These are phyloP conservation scores for Fusarium tricinctum DNA, from an alignment of 2,329 filamentous ascomycete species.

Conservation along the genomic window DNA sequence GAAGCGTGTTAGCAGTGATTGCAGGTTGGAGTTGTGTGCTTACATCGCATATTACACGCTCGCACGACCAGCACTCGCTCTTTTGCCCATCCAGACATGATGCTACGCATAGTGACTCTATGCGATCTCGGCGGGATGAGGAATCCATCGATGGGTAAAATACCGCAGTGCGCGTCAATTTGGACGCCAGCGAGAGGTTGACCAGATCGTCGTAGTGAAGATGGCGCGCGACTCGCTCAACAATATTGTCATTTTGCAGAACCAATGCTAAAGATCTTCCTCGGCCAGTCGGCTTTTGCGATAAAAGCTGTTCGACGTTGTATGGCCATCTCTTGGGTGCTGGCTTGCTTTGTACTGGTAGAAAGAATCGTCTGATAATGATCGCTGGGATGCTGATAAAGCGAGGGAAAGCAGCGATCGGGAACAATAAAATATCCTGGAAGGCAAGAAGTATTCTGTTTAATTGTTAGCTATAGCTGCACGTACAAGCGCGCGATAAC, in stretches of 20 bases:
- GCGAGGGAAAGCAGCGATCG: constrained; percentile 7
- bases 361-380: constrained; percentile 1
- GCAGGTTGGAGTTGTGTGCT: not conserved
- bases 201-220: constrained; percentile 26
- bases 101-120: constrained; percentile 11
- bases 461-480: too few species aligned
- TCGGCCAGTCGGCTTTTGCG: fast-evolving
- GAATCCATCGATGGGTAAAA: constrained; percentile 2
- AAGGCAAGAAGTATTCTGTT: constrained; percentile 3
- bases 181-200: constrained; percentile 19
- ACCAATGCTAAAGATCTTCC: not conserved
- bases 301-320: not conserved
- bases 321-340: not conserved
- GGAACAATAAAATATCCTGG: constrained; percentile 3
- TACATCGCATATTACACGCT: constrained; percentile 29
- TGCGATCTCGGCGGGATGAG: not conserved
- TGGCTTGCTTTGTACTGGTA: not conserved
- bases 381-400: constrained; percentile 7
- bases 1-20: not conserved
- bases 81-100: constrained; percentile 9
- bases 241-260: not conserved
- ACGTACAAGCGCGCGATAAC: not conserved
- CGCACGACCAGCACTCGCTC: constrained; percentile 32
- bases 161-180: constrained; percentile 4
- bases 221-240: constrained; percentile 1